These are phyloP conservation scores for Suhomyces prunicola DNA, from an alignment of 805 yeast genomes.

Conservation along the genomic window DNA sequence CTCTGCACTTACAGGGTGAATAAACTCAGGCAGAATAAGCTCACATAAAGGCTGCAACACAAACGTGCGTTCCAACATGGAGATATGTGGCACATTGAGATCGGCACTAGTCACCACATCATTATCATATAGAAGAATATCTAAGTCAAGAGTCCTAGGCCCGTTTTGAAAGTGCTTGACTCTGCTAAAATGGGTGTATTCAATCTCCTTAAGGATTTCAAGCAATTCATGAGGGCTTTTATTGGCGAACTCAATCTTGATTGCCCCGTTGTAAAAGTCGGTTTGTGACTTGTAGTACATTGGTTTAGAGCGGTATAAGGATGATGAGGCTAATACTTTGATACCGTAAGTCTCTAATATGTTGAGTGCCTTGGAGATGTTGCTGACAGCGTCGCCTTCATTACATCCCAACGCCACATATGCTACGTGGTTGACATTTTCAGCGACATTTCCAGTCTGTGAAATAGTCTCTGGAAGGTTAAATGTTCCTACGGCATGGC, in stretches of 20 bases:
- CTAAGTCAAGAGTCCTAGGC: slow-evolving; percentile 88
- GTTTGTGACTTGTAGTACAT: slow-evolving; percentile 85
- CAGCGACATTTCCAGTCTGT: slow-evolving; percentile 9
- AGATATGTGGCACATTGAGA: slow-evolving; percentile 78
- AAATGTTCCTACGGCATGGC: slow-evolving; percentile 12
- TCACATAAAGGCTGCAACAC: slow-evolving; percentile 89
- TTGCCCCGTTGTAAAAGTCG: slow-evolving; percentile 80
- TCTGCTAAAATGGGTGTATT: slow-evolving; percentile 65
- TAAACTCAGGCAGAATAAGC: slow-evolving; percentile 57
- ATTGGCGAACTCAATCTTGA: slow-evolving; percentile 59
- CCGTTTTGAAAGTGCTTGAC: slow-evolving; percentile 84
- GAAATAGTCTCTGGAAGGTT: slow-evolving; percentile 25
- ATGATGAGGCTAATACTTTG: slow-evolving; percentile 59
- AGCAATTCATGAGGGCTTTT: slow-evolving; percentile 62
- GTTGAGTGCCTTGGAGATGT: slow-evolving; percentile 55
- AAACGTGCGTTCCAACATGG: slow-evolving; percentile 86
- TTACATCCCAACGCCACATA: slow-evolving; percentile 91
- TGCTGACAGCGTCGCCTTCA: slow-evolving; percentile 63
- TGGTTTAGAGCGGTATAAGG: slow-evolving; percentile 84
- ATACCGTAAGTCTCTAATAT: slow-evolving; percentile 42
- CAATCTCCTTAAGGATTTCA: slow-evolving; percentile 64
- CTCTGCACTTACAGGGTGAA: slow-evolving; percentile 87
- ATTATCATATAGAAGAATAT: slow-evolving; percentile 71
- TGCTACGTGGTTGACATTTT: slow-evolving; percentile 44
- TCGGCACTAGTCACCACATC: slow-evolving; percentile 52